Evolutionary conservation across 2,329 filamentous ascomycete species (phyloP).

Genomic region (Alternaria sp.): DNA sequence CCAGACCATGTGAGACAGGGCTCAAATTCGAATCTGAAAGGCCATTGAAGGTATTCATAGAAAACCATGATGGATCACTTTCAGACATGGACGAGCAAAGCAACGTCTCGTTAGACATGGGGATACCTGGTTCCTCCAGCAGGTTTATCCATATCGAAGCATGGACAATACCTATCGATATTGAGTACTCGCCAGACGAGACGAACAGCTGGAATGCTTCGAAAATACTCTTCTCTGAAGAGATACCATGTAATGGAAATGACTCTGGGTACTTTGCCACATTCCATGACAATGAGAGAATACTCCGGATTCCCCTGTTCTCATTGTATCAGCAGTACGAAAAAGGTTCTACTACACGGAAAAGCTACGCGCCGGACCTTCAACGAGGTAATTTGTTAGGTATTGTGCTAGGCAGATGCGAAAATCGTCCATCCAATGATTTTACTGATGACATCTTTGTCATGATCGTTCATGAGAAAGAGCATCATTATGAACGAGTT

Average conservation of each 20-base stretch:
- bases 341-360: background rate
- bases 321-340: background rate
- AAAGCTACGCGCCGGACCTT: background rate
- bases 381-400: background rate
- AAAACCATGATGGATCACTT: background rate
- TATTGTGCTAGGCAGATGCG: background rate
- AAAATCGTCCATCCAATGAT: accelerated
- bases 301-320: accelerated
- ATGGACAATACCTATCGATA: background rate
- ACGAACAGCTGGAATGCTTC: background rate
- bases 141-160: background rate
- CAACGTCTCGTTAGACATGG: background rate
- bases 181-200: background rate
- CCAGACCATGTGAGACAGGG: background rate
- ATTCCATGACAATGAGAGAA: background rate
- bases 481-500: background rate
- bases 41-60: background rate
- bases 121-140: background rate
- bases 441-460: background rate
- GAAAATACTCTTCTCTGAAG: too few relatives aligned
- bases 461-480: background rate
- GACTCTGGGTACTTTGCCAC: background rate
- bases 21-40: background rate
- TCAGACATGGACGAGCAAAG: background rate
- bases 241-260: too few relatives aligned